These are phyloP conservation scores for Moesziomyces globuligerus DNA, from an alignment of 1,284 basidiomycete species.

Conservation along the genomic window DNA sequence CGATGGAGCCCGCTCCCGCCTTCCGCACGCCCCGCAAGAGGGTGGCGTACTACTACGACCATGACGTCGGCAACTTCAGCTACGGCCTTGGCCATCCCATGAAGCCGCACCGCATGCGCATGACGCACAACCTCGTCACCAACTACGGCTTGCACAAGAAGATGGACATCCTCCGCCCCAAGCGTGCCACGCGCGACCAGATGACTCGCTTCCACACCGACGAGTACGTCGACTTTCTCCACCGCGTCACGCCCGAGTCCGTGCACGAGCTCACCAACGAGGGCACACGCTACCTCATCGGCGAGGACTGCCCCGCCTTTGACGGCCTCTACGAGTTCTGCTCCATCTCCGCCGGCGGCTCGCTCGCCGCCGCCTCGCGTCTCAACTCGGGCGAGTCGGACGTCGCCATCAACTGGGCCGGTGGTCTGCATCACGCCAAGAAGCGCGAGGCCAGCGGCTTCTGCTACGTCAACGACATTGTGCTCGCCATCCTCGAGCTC, in stretches of 20 bases:
- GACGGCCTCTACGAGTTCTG: constrained; percentile 98
- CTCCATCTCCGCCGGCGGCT: constrained; percentile 91
- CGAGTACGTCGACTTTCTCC: constrained; percentile 93
- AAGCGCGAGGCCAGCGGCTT: constrained; percentile 95
- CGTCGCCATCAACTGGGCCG: constrained; percentile 97
- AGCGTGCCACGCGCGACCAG: constrained; percentile 79
- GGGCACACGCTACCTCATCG: constrained; percentile 71
- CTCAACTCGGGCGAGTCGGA: constrained; percentile 85
- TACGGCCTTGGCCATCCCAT: constrained; percentile 90
- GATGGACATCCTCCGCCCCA: constrained; percentile 88
- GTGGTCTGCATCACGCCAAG: constrained; percentile 96
- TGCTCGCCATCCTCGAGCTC: constrained; percentile 64
- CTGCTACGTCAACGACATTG: constrained; percentile 91
- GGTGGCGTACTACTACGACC: constrained; percentile 61
- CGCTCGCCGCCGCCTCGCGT: constrained; percentile 80
- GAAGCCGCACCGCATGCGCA: constrained; percentile 77
- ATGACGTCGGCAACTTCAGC: constrained; percentile 82
- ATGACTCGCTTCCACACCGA: constrained; percentile 97
- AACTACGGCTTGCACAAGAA: constrained; percentile 88
- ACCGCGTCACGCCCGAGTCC: constrained; percentile 78
- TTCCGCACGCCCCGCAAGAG: constrained; percentile 46
- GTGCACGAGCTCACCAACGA: constrained; percentile 76
- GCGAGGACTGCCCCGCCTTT: constrained; percentile 95
- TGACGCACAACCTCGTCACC: constrained; percentile 86
- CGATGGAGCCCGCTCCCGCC: constrained; percentile 55